These are phyloP conservation scores for Bryoglossum gracile DNA, from an alignment of 495 filamentous ascomycete genomes.

Conservation along the genomic window DNA sequence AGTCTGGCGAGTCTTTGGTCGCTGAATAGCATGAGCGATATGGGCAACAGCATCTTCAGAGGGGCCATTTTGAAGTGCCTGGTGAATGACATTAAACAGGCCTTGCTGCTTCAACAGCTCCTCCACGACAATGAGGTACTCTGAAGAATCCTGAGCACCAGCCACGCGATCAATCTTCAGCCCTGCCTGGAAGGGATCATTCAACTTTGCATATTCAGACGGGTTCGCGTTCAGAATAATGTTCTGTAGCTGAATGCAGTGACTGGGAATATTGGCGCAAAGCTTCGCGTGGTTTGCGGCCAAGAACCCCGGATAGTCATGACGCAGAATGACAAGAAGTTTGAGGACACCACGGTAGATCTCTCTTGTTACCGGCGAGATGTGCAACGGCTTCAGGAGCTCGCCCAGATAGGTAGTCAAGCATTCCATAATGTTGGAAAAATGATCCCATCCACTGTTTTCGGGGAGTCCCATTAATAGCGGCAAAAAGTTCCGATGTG, in stretches of 20 bases:
- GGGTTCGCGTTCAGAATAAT: constrained; percentile 81
- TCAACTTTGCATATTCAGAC: constrained; percentile 62
- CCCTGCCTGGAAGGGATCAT: constrained; percentile 72
- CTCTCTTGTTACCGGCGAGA: constrained; percentile 66
- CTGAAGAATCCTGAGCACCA: constrained; percentile 61
- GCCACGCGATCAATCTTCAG: constrained; percentile 76
- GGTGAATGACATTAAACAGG: constrained; percentile 62
- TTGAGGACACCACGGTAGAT: constrained; percentile 80
- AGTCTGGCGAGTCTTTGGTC: constrained; percentile 41
- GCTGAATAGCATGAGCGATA: constrained; percentile 60
- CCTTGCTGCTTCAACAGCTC: constrained; percentile 51
- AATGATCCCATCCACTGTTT: constrained; percentile 65
- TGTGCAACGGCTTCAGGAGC: constrained; percentile 64
- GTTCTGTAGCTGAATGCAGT: constrained; percentile 85
- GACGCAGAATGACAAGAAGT: constrained; percentile 75
- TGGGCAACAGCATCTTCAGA: constrained; percentile 63
- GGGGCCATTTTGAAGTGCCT: constrained; percentile 50
- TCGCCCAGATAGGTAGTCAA: constrained; percentile 70
- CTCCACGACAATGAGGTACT: constrained; percentile 53
- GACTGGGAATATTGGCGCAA: constrained; percentile 75
- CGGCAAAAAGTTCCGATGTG: constrained; percentile 83
- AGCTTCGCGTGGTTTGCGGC: constrained; percentile 79
- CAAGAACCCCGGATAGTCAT: constrained; percentile 92
- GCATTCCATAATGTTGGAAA: constrained; percentile 66
- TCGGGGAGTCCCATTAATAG: constrained; percentile 62